phyloP scores from a whole-genome alignment of 805 yeast genomes.

The Suhomyces xylopsoci region DNA sequence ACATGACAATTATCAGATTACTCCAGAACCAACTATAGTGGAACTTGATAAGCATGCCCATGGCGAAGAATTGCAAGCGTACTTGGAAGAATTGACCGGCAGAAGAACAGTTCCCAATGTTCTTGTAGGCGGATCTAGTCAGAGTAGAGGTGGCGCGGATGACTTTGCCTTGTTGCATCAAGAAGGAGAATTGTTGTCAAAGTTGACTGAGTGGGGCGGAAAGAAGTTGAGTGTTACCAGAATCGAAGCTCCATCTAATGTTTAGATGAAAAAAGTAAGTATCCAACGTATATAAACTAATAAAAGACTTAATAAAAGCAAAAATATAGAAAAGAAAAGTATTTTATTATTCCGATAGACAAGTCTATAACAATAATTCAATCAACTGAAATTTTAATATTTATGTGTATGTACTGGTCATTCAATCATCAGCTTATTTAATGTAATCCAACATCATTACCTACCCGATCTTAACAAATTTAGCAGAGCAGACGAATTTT shows the following conservation, averaged over 20 bases:
- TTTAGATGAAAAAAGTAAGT: conserved; percentile 11
- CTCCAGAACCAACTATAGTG: conserved; percentile 69
- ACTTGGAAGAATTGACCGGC: conserved; percentile 65
- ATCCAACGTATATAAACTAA: neutral
- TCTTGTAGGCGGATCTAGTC: conserved; percentile 56
- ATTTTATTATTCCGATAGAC: no score
- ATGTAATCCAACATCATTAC: no score
- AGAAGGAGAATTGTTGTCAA: conserved; percentile 49
- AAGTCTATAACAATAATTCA: no score
- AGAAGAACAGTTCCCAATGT: conserved; percentile 90
- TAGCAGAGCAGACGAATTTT: no score
- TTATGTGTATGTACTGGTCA: no score
- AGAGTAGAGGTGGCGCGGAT: conserved; percentile 84
- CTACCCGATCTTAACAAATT: no score
- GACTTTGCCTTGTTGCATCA: conserved; percentile 67
- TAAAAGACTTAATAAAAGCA: no score
- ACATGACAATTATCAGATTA: conserved; percentile 58
- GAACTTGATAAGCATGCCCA: conserved; percentile 80
- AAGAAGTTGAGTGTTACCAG: conserved; percentile 47
- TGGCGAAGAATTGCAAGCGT: conserved; percentile 72
- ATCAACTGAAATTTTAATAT: no score
- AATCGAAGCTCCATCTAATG: conserved; percentile 56
- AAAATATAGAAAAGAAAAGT: no score
- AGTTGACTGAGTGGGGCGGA: conserved; percentile 63
- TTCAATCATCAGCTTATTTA: no score